Percentiles rank a stretch among this genome's conserved stretches.
Evolutionary conservation across 148 eudicot genomes (phyloP).

Genomic region (Bassia scoparia): DNA sequence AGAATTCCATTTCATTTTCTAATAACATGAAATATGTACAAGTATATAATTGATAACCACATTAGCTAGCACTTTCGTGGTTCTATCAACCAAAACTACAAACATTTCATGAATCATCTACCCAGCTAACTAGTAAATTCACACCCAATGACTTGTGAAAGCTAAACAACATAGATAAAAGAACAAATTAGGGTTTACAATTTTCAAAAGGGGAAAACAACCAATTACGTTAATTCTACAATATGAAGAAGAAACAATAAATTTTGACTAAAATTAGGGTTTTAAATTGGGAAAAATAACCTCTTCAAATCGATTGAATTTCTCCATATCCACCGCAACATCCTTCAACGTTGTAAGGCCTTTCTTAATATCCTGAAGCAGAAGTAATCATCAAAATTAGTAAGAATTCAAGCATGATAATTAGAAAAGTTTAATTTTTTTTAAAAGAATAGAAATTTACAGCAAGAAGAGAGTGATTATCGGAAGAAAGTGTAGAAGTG

Average conservation of each 20-base stretch:
- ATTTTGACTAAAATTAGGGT: neutral
- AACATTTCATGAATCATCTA: neutral
- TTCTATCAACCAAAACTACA: neutral
- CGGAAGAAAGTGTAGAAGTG: constrained; percentile 35
- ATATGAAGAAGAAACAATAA: neutral
- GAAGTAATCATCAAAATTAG: neutral
- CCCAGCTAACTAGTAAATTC: neutral
- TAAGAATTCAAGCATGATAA: neutral
- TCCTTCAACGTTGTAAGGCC: constrained; percentile 47
- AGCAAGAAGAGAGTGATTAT: constrained; percentile 47
- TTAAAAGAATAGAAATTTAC: constrained; percentile 35
- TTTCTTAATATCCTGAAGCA: constrained; percentile 62
- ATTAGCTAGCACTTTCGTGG: neutral
- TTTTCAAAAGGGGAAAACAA: neutral
- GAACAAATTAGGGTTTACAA: neutral
- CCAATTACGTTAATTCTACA: neutral
- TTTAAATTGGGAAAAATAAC: constrained; percentile 24
- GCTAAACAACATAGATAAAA: no score
- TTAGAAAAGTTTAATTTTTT: no score
- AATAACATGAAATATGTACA: no score
- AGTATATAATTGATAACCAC: neutral
- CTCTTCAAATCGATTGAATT: constrained; percentile 41
- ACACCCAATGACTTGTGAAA: neutral
- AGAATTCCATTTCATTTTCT: no score
- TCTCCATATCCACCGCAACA: constrained; percentile 66